These are phyloP conservation scores for Cordyceps tenuipes DNA, from an alignment of 2,329 filamentous ascomycete genomes.

Conservation along the genomic window DNA sequence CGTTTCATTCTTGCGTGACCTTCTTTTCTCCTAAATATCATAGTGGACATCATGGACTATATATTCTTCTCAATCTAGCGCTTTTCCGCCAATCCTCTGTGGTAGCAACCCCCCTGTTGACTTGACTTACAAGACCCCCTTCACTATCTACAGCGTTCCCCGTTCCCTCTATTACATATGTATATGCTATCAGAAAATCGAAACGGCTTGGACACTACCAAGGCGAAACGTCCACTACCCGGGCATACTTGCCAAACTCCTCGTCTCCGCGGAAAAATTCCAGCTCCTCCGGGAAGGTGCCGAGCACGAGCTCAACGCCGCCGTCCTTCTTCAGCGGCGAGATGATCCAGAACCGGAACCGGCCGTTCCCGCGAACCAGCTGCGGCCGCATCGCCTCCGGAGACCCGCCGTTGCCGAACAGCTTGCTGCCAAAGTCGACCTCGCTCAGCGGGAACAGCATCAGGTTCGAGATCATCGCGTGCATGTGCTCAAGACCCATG, in stretches of 20 bases:
- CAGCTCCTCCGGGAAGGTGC: conserved; percentile 22
- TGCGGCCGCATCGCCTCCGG: conserved; percentile 22
- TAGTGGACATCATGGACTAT: neutral
- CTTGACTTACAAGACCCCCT: neutral
- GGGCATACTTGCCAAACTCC: conserved; percentile 21
- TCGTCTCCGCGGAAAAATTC: conserved; percentile 20
- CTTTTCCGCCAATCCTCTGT: neutral
- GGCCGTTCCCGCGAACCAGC: conserved; percentile 19
- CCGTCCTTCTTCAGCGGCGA: conserved; percentile 23
- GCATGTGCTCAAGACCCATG: conserved; percentile 21
- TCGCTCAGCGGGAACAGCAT: conserved; percentile 22
- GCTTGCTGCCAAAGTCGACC: conserved; percentile 20
- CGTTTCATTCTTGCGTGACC: neutral
- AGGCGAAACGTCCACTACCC: conserved; percentile 13
- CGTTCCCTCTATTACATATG: neutral
- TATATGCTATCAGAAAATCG: neutral
- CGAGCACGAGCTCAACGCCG: conserved; percentile 22
- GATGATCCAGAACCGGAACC: conserved; percentile 21
- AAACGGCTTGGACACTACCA: neutral
- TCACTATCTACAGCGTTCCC: too few relatives aligned
- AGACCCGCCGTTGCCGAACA: conserved; percentile 20
- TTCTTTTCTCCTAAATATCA: neutral
- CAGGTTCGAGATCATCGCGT: conserved; percentile 24
- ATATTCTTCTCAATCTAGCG: conserved; percentile 5
- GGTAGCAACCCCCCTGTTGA: neutral